Evolutionary conservation across 768 basidiomycete genomes (phyloP).

Genomic region (Leccinum disarticulatum): DNA sequence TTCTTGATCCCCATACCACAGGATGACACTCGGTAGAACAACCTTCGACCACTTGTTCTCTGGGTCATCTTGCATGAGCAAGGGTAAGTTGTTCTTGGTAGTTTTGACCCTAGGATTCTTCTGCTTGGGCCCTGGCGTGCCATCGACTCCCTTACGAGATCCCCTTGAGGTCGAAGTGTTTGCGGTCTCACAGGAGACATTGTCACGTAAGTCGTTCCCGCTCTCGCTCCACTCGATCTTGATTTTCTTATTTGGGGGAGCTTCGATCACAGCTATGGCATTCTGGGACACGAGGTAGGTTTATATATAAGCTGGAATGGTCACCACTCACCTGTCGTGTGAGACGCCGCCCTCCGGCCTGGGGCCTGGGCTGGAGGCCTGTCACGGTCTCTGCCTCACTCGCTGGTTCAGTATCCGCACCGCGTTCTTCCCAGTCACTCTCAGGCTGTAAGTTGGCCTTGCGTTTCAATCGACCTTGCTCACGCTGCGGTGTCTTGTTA

Average conservation of each 20-base stretch:
- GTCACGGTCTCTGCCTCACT: background rate
- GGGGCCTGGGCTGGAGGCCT: background rate
- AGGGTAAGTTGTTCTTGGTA: background rate
- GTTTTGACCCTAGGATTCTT: background rate
- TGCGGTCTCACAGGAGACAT: background rate
- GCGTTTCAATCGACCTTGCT: no score
- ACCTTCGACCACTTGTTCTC: background rate
- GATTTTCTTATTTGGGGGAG: background rate
- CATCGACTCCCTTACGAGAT: background rate
- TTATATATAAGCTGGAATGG: no score
- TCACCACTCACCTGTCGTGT: no score
- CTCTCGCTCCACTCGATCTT: background rate
- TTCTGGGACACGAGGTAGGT: background rate
- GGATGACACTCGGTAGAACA: background rate
- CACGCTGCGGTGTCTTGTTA: no score
- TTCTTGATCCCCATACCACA: background rate
- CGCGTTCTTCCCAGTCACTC: background rate
- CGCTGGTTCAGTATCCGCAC: background rate
- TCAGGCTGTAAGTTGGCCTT: no score
- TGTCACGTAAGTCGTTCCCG: background rate
- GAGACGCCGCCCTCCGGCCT: background rate
- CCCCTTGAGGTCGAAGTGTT: background rate
- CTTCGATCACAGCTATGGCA: background rate
- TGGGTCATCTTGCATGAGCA: background rate
- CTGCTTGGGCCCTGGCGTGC: background rate